Conservation (phyloP, 768 basidiomycete species). For the Hericium erinaceus region DNA sequence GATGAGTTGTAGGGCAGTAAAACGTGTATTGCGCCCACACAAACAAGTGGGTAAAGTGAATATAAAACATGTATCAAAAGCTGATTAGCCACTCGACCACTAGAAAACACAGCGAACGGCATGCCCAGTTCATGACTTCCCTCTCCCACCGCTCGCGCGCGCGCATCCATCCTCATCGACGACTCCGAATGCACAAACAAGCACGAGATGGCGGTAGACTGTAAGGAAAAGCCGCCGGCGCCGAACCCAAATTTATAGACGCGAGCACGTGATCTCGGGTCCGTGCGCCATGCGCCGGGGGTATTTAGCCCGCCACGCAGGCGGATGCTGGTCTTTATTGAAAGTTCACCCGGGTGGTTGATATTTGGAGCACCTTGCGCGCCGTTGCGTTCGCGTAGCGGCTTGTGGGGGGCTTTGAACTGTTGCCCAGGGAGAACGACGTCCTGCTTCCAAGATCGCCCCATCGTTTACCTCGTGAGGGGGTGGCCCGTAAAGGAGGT, state of each 20-base stretch:
- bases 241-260: conserved; percentile 15
- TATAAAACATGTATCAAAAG: conserved; percentile 38
- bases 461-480: conserved; percentile 35
- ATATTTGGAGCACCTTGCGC: conserved; percentile 56
- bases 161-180: conserved; percentile 8
- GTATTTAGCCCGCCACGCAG: not conserved
- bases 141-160: conserved; percentile 33
- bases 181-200: conserved; percentile 10
- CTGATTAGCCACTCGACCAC: conserved; percentile 66
- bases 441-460: conserved; percentile 60
- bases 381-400: conserved; percentile 1
- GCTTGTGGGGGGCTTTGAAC: conserved; percentile 46
- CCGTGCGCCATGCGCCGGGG: conserved; percentile 38
- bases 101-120: conserved; percentile 40
- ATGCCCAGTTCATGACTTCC: conserved; percentile 55
- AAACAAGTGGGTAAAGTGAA: not conserved
- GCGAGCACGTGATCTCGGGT: conserved; percentile 28
- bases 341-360: conserved; percentile 69
- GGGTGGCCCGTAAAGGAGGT: conserved; percentile 51
- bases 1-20: not conserved
- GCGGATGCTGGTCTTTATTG: conserved; percentile 25
- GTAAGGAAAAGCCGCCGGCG: conserved; percentile 24
- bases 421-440: conserved; percentile 46
- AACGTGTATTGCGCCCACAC: not conserved
- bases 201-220: conserved; percentile 28